These are phyloP conservation scores for Tricharina praecox DNA, from an alignment of 495 filamentous ascomycete genomes.

Conservation along the genomic window DNA sequence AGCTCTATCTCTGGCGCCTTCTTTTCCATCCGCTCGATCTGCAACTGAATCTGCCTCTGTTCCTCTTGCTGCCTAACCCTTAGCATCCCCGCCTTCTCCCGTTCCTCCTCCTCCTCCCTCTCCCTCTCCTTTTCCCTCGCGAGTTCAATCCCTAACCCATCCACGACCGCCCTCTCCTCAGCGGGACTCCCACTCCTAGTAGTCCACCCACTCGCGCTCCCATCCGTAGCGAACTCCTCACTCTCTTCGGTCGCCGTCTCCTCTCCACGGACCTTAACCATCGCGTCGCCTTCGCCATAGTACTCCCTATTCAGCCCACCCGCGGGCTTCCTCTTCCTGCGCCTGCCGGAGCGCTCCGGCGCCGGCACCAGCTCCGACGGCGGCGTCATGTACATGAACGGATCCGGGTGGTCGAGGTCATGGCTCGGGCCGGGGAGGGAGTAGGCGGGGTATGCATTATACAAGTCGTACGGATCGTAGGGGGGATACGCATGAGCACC, in stretches of 20 bases:
- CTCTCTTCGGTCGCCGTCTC: neutral
- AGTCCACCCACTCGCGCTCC: conserved; percentile 2
- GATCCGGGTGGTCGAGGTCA: conserved; percentile 4
- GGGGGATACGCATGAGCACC: neutral
- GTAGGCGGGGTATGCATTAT: neutral
- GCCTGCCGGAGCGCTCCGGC: too few species aligned
- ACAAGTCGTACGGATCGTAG: neutral
- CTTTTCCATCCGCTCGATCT: too few species aligned
- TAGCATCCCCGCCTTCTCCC: neutral
- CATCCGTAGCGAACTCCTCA: neutral
- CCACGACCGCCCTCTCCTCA: conserved; percentile 2
- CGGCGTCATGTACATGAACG: conserved; percentile 7
- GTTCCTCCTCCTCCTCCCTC: neutral
- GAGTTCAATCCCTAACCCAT: neutral
- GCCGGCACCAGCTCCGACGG: neutral
- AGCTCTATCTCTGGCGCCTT: too few species aligned
- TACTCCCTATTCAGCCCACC: conserved; percentile 6
- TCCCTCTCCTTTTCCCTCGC: conserved; percentile 6
- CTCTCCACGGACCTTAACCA: conserved; percentile 1
- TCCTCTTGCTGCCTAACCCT: too few species aligned
- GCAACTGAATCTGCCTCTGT: too few species aligned
- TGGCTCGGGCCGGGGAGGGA: neutral
- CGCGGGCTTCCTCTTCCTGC: conserved; percentile 1
- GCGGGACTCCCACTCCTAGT: neutral
- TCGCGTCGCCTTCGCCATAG: neutral